These are phyloP conservation scores for Persicaria tinctoria DNA, from an alignment of 148 eudicot species.

Conservation along the genomic window DNA sequence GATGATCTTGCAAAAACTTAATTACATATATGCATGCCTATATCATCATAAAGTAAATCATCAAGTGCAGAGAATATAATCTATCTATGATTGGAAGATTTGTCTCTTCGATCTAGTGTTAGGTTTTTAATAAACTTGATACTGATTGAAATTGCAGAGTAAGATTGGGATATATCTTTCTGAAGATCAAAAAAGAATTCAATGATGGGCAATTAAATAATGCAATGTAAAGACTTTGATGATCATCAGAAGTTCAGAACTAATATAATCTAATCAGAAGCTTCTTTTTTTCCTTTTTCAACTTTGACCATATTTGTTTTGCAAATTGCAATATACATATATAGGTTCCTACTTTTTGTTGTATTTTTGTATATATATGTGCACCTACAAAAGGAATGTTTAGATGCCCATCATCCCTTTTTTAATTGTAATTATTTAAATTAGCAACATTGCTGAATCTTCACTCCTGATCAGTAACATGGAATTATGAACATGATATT, in stretches of 20 bases:
- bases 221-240: not conserved
- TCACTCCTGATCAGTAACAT: conserved; percentile 3
- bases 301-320: not conserved
- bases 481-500: not conserved
- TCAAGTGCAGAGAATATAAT: not conserved
- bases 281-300: not conserved
- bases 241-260: not conserved
- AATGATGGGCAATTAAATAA: not conserved
- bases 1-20: not conserved
- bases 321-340: not conserved
- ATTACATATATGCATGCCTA: not conserved
- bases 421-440: not conserved
- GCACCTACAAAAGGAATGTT: conserved; percentile 4
- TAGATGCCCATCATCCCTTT: not conserved
- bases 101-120: conserved; percentile 3
- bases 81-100: conserved; percentile 3
- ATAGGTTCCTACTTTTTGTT: not conserved
- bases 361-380: conserved; percentile 4
- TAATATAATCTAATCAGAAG: conserved; percentile 10
- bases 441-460: conserved; percentile 3
- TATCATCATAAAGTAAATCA: not conserved
- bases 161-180: not conserved
- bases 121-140: not conserved
- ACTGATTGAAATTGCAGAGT: not conserved
- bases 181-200: not conserved